Evolutionary conservation across 1,139 yeast species (phyloP), one percentile per base, ranked within the genome.

Genomic region (Eremothecium gossypii): DNA sequence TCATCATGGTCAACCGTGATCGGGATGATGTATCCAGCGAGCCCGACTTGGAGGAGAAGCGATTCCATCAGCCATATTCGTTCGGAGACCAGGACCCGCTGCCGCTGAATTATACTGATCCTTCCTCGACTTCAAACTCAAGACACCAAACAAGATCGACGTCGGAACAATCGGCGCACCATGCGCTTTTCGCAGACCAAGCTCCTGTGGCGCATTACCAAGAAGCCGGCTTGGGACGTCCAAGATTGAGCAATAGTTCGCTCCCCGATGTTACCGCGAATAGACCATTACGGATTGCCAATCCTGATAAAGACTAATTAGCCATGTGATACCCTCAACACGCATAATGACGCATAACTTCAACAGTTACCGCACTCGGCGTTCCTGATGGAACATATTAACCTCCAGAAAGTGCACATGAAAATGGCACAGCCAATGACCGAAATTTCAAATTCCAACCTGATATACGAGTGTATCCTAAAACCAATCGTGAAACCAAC

Each of bases 201-300:
- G 60, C 62, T 6, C 45, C 47, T 36, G 41, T 49, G 12, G 59
- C 58, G 20, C 30, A 32, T 17, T 38, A 34, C 29, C 37, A n/a
- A 20, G 37, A 23, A 23, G 29, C 27, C 3, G 14, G 17, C n/a
- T 51, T 48, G 30, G 63, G 61, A 17, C 56, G 58, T 30, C 58
- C 61, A 52, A 67, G 83, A 48, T 71, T 80, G 50, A 78, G 85
- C 57, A 76, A 79, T 49, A 82, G 83, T 7, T 77, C 83, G n/a
- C 64, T 80, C 49, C 87, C 86, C 0, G 86, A 80, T 59, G 70
- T 70, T 13, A 57, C 63, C 49, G 63, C 57, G 33, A 62, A 61
- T 33, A 57, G 57, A 38, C 45, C 45, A 30, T 38, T 58, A 41
- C 52, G 57, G 31, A 55, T 58, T 14, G 62, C 54, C 7, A 58